These are phyloP conservation scores for Penicillium glabrum DNA, from an alignment of 2,329 filamentous ascomycete genomes.

Conservation along the genomic window DNA sequence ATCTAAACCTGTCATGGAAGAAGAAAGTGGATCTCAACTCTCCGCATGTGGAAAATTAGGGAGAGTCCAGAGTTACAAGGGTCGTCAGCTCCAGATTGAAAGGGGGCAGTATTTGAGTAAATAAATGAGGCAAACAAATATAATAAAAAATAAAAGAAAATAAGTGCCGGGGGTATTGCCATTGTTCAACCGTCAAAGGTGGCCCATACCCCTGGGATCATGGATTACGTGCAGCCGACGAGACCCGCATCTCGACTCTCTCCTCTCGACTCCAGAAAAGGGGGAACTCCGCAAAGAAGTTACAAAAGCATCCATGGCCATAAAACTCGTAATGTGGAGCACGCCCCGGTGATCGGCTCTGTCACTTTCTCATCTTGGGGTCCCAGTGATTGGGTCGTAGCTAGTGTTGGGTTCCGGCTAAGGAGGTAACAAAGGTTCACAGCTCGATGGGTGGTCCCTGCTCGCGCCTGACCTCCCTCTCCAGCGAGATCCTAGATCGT, in stretches of 20 bases:
- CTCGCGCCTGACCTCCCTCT: slow-evolving; percentile 1
- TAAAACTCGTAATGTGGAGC: slow-evolving; percentile 5
- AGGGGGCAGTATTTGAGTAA: background rate
- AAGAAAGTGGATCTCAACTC: slow-evolving; percentile 7
- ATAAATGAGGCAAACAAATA: background rate
- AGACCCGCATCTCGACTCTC: slow-evolving; percentile 3
- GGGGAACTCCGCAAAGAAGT: slow-evolving; percentile 4
- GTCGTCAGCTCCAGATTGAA: slow-evolving; percentile 2
- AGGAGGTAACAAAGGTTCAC: slow-evolving; percentile 9
- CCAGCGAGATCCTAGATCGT: slow-evolving; percentile 10
- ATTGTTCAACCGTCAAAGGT: slow-evolving; percentile 3
- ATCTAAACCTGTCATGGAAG: background rate
- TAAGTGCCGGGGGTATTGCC: background rate
- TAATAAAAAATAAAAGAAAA: background rate
- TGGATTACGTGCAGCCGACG: slow-evolving; percentile 18
- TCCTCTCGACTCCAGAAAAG: slow-evolving; percentile 16
- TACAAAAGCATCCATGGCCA: background rate
- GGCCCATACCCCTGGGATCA: slow-evolving; percentile 8
- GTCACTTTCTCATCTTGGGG: slow-evolving; percentile 16
- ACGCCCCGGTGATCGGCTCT: slow-evolving; percentile 10
- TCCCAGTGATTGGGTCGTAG: slow-evolving; percentile 10
- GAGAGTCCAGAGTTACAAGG: background rate
- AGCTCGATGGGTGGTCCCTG: slow-evolving; percentile 18
- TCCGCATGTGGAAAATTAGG: slow-evolving; percentile 16
- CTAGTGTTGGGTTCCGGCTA: slow-evolving; percentile 9